Evolutionary conservation across 257 asterid species (phyloP).

Genomic region (Ilex aquifolium): DNA sequence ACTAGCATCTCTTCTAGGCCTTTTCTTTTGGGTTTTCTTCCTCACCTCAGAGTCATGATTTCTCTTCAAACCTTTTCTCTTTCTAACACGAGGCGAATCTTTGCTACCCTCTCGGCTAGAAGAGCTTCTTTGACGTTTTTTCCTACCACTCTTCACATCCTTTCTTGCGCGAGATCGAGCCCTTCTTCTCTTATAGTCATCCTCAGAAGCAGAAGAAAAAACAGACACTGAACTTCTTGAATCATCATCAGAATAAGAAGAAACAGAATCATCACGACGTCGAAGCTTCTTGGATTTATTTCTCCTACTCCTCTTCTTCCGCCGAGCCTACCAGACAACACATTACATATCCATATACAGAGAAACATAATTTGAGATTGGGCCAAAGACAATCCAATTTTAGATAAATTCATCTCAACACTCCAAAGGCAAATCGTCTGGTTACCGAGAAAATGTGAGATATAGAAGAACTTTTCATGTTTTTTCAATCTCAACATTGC

Average conservation of each 20-base stretch:
- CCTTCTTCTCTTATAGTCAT: constrained; percentile 36
- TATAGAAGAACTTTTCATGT: not conserved
- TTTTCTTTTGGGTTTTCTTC: constrained; percentile 51
- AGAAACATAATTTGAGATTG: not conserved
- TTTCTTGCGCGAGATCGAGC: constrained; percentile 18
- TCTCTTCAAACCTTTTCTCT: constrained; percentile 51
- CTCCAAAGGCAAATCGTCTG: not conserved
- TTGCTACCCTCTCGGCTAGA: constrained; percentile 23
- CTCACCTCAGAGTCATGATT: constrained; percentile 28
- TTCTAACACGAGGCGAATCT: constrained; percentile 27
- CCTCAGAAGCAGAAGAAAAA: constrained; percentile 30
- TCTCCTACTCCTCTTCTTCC: constrained; percentile 51
- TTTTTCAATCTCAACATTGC: not conserved
- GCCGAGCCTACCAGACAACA: constrained; percentile 24
- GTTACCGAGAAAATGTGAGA: not conserved
- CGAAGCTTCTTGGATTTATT: constrained; percentile 45
- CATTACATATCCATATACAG: constrained; percentile 6
- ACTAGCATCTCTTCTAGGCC: constrained; percentile 33
- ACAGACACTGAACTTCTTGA: constrained; percentile 45
- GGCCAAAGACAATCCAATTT: not conserved
- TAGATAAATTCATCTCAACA: constrained; percentile 7
- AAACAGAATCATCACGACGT: constrained; percentile 32
- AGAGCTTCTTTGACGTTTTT: constrained; percentile 31
- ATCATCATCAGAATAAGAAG: constrained; percentile 47
- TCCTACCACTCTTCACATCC: constrained; percentile 27